Percentiles rank a stretch among this genome's conserved stretches.
These are phyloP conservation scores for Ustilaginoidea virens DNA, from an alignment of 2,329 filamentous ascomycete genomes.

Conservation along the genomic window DNA sequence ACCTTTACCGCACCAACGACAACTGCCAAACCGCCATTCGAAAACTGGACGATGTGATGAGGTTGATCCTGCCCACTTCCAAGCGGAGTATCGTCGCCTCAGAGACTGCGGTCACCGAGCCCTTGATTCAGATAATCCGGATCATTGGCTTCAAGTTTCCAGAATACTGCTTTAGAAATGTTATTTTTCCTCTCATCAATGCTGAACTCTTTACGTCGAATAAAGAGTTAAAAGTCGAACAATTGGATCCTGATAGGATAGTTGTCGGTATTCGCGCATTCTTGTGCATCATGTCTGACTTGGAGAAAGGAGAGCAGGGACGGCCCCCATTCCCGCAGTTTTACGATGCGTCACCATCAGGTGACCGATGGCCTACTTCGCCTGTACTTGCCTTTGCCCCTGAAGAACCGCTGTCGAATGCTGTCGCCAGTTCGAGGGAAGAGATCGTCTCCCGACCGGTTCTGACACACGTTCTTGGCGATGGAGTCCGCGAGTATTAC, in stretches of 20 bases:
- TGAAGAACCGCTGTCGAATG: slow-evolving; percentile 12
- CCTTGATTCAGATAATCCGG: slow-evolving; percentile 82
- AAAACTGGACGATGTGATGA: slow-evolving; percentile 82
- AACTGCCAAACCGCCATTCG: slow-evolving; percentile 49
- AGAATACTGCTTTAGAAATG: slow-evolving; percentile 79
- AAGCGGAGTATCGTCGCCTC: slow-evolving; percentile 71
- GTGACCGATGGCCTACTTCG: slow-evolving; percentile 32
- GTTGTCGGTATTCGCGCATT: slow-evolving; percentile 96
- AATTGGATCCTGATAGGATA: slow-evolving; percentile 88
- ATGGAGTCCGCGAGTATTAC: slow-evolving; percentile 73
- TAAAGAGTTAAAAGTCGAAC: slow-evolving; percentile 71
- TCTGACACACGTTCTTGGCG: slow-evolving; percentile 47
- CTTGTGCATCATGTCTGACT: slow-evolving; percentile 78
- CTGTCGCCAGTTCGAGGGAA: slow-evolving; percentile 25
- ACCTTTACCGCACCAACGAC: slow-evolving; percentile 74
- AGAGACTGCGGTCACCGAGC: slow-evolving; percentile 72
- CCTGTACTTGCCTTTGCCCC: slow-evolving; percentile 28
- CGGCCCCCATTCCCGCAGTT: slow-evolving; percentile 72
- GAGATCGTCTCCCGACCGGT: slow-evolving; percentile 55
- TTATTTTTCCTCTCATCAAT: slow-evolving; percentile 93
- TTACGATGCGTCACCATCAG: slow-evolving; percentile 24
- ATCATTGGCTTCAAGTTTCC: slow-evolving; percentile 90
- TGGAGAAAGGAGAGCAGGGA: slow-evolving; percentile 68
- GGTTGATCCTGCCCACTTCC: slow-evolving; percentile 64
- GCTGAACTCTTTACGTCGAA: slow-evolving; percentile 71